Conservation (phyloP, 1,284 basidiomycete genomes). For the Trametes pubescens region DNA sequence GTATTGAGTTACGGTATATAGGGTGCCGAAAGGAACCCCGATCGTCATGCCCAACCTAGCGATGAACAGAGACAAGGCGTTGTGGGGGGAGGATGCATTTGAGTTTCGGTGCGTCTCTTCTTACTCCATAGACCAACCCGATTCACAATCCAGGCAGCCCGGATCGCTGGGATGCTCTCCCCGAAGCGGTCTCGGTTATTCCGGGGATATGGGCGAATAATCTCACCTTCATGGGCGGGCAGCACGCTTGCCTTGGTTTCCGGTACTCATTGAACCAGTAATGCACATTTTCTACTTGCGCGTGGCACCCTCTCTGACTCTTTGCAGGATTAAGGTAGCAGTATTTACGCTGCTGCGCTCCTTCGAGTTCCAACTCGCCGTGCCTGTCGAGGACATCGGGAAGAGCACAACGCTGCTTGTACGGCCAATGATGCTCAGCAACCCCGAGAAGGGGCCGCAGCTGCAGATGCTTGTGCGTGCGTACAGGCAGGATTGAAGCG, state of each 20-base stretch:
- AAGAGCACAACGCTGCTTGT: conserved; percentile 32
- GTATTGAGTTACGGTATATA: conserved; percentile 24
- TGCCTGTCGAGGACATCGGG: conserved; percentile 44
- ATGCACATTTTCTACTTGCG: too few species aligned
- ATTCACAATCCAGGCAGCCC: conserved; percentile 46
- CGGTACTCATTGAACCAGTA: conserved; percentile 73
- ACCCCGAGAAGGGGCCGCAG: conserved; percentile 26
- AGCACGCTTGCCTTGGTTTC: conserved; percentile 67
- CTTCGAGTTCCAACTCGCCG: conserved; percentile 63
- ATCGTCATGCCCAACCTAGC: conserved; percentile 57
- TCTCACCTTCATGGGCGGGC: conserved; percentile 65
- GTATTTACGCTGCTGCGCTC: too few species aligned
- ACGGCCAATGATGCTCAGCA: conserved; percentile 27
- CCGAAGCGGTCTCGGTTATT: conserved; percentile 52
- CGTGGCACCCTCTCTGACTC: too few species aligned
- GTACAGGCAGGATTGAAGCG: too few species aligned
- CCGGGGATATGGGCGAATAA: conserved; percentile 66
- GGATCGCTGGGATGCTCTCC: conserved; percentile 63
- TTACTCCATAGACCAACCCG: not conserved
- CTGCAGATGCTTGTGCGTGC: conserved; percentile 33
- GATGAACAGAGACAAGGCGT: conserved; percentile 53
- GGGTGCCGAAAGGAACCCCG: conserved; percentile 53
- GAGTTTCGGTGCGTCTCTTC: conserved; percentile 54
- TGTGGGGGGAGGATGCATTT: conserved; percentile 65
- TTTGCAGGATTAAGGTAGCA: conserved; percentile 59